phyloP scores from a whole-genome alignment of 306 rosid species.

The Quercus berberidifolia region DNA sequence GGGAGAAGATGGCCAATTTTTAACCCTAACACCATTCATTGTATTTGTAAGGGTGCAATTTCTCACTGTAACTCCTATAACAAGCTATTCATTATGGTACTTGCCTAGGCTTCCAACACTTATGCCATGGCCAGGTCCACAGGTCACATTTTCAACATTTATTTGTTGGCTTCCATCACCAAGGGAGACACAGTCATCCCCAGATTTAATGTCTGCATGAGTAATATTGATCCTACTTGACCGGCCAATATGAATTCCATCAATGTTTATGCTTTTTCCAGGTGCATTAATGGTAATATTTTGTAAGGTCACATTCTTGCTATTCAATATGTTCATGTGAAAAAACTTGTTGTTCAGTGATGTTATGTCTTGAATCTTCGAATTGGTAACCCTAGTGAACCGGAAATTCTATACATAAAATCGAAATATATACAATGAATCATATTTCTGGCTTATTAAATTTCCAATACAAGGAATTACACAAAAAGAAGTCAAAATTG shows the following conservation, averaged over 20 bases:
- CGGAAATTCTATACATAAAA: not conserved
- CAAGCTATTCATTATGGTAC: slow-evolving; percentile 21
- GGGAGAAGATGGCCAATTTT: slow-evolving; percentile 22
- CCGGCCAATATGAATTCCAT: slow-evolving; percentile 26
- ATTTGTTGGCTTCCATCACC: slow-evolving; percentile 26
- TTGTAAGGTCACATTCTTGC: slow-evolving; percentile 11
- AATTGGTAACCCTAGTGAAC: not conserved
- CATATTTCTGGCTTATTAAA: not conserved
- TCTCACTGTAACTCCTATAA: not conserved
- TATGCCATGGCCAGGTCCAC: slow-evolving; percentile 27
- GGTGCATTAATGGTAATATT: slow-evolving; percentile 18
- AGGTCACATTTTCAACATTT: not conserved
- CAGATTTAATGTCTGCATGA: not conserved
- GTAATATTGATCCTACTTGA: slow-evolving; percentile 6
- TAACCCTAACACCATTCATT: slow-evolving; percentile 12
- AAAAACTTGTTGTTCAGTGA: slow-evolving; percentile 18
- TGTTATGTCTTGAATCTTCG: not conserved
- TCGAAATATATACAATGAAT: not conserved
- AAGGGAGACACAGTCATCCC: slow-evolving; percentile 27
- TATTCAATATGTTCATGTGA: slow-evolving; percentile 5
- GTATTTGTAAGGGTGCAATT: slow-evolving; percentile 9
- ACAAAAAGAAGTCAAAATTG: not conserved
- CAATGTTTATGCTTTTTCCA: slow-evolving; percentile 12
- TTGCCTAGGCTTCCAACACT: slow-evolving; percentile 25
- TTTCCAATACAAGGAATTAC: not conserved